phyloP scores from a whole-genome alignment of 23 red algal genomes.

The Gracilaria vermiculophylla region DNA sequence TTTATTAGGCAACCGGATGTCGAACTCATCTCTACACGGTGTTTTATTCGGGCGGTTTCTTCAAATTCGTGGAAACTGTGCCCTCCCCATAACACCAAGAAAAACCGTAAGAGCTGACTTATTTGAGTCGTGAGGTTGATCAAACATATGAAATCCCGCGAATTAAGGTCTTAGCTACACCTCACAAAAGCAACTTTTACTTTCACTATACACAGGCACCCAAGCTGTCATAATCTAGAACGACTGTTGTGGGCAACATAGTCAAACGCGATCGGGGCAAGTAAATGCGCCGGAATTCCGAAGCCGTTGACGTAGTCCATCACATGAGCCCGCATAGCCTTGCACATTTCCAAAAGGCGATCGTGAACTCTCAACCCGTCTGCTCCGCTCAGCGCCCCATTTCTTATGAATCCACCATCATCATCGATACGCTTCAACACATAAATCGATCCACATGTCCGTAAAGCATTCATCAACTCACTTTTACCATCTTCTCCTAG shows the following conservation, averaged over 20 bases:
- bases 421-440: constrained; percentile 40
- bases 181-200: not conserved
- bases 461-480: constrained; percentile 25
- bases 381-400: constrained; percentile 10
- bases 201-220: not conserved
- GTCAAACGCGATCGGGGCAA: constrained; percentile 95
- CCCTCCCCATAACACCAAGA: constrained; percentile 21
- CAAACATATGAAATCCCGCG: not conserved
- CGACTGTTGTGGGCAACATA: constrained; percentile 80
- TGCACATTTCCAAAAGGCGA: constrained; percentile 53
- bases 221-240: constrained; percentile 12
- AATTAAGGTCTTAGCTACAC: constrained; percentile 23
- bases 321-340: constrained; percentile 60
- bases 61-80: not conserved
- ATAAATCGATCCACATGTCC: constrained; percentile 21
- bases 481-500: not conserved
- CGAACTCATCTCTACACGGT: not conserved
- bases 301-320: constrained; percentile 70
- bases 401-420: constrained; percentile 52
- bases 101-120: not conserved
- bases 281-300: constrained; percentile 70
- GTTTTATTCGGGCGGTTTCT: not conserved
- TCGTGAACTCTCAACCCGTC: constrained; percentile 61
- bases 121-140: constrained; percentile 26
- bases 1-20: not conserved